These are phyloP conservation scores for Suhomyces bokatorum DNA, from an alignment of 1,139 yeast species.

Conservation along the genomic window DNA sequence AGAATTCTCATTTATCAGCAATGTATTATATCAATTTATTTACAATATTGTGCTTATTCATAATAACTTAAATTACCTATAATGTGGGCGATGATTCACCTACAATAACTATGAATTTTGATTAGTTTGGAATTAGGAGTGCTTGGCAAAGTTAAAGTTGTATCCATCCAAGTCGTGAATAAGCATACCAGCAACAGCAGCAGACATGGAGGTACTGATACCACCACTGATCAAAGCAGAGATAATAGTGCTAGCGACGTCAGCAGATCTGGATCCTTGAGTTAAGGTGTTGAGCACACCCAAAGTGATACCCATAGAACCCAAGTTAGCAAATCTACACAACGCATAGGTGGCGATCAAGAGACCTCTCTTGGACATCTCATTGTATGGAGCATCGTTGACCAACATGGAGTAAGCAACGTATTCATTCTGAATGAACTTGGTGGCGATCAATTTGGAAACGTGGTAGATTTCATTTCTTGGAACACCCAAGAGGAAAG, in stretches of 20 bases:
- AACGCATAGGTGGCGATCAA: slow-evolving; percentile 64
- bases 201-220: slow-evolving; percentile 57
- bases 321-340: slow-evolving; percentile 67
- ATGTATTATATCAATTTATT: no score
- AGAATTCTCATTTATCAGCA: no score
- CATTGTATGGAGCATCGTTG: slow-evolving; percentile 45
- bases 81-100: no score
- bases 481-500: slow-evolving; percentile 64
- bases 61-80: no score
- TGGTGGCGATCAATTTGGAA: slow-evolving; percentile 55
- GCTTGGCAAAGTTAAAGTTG: slow-evolving; percentile 3
- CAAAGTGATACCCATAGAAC: slow-evolving; percentile 63
- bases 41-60: no score
- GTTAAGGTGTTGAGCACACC: slow-evolving; percentile 64
- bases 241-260: slow-evolving; percentile 49
- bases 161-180: slow-evolving; percentile 48
- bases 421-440: slow-evolving; percentile 64
- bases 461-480: slow-evolving; percentile 54
- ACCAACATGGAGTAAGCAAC: slow-evolving; percentile 55
- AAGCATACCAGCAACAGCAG: slow-evolving; percentile 70
- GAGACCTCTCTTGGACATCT: slow-evolving; percentile 53
- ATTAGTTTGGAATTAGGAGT: no score
- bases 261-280: slow-evolving; percentile 50
- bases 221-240: slow-evolving; percentile 58
- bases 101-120: no score